phyloP scores from a whole-genome alignment of 768 basidiomycete species.

The Tulasnella calospora region DNA sequence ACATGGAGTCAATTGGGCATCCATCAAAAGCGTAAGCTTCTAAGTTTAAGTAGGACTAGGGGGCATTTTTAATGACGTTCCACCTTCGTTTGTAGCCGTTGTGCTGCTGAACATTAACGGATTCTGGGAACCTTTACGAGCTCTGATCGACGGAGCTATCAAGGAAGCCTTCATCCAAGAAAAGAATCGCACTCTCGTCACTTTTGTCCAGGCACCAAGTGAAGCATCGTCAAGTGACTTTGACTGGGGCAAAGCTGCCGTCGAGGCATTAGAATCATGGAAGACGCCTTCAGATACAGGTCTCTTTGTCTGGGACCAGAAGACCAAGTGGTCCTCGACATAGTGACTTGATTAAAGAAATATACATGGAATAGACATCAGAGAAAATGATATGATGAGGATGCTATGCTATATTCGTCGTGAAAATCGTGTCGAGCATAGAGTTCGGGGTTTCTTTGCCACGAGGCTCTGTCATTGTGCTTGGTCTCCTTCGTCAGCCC shows the following conservation, averaged over 20 bases:
- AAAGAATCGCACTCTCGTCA: constrained; percentile 55
- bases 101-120: constrained; percentile 78
- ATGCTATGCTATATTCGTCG: neutral
- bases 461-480: neutral
- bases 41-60: neutral
- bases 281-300: constrained; percentile 30
- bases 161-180: constrained; percentile 69
- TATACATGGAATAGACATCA: neutral
- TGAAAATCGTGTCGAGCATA: neutral
- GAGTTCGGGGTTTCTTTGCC: no score
- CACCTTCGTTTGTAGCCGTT: constrained; percentile 51
- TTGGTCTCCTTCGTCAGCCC: neutral
- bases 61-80: neutral
- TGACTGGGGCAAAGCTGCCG: constrained; percentile 72
- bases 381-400: neutral
- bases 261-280: constrained; percentile 65
- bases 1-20: constrained; percentile 94
- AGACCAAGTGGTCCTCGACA: neutral
- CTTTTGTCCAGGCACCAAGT: constrained; percentile 66
- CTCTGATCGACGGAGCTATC: constrained; percentile 63
- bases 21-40: constrained; percentile 67
- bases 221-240: constrained; percentile 51
- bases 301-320: constrained; percentile 20
- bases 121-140: constrained; percentile 79
- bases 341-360: neutral